Evolutionary conservation across 2,329 filamentous ascomycete species (phyloP), one percentile per base, ranked within the genome.

Genomic region (Fusarium illudens): DNA sequence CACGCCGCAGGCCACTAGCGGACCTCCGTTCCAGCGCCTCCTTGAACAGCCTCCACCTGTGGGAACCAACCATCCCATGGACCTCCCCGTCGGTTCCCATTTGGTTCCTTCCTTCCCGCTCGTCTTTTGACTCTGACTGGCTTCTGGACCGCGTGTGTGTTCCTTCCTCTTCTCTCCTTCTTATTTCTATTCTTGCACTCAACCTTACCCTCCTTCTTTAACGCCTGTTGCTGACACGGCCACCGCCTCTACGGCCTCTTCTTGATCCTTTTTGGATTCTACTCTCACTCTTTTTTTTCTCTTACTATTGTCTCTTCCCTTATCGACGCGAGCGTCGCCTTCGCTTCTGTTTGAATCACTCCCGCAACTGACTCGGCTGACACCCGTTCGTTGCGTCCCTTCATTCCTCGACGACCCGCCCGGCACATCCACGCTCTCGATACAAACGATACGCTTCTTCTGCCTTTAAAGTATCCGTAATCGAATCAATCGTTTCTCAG

Each of bases 301-400:
- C 55, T 58, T 58, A 25, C 59, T 52, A 37, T 46, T 49, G 44
- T 37, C 52, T 60, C 58, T 59, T 54, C 62, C 36, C 60, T 17
- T 68, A 29, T 39, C 58, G 60, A 60, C 62, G 65, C 68, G 48
- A 73, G 71, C 69, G 57, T 65, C 62, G 48, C 48, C 44, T 63
- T 66, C 20, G 4, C 37, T 58, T 60, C 20, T 51, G 20, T 44
- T 25, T 44, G 8, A 25, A 44, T 44, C 39, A 42, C 12, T 37
- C 34, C n/a, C n/a, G n/a, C 17, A 19, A 36, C 34, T 22, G 34
- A n/a, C 33, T 57, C 29, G 52, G 33, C 20, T 33, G n/a, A 19
- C 32, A 49, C n/a, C n/a, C 33, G 30, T 30, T 32, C 32, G 29
- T 37, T 48, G 37, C 48, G n/a, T 60, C 29, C 42, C 25, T 54